Evolutionary conservation across 106 monocot species (phyloP).

Genomic region (Acorus gramineus): DNA sequence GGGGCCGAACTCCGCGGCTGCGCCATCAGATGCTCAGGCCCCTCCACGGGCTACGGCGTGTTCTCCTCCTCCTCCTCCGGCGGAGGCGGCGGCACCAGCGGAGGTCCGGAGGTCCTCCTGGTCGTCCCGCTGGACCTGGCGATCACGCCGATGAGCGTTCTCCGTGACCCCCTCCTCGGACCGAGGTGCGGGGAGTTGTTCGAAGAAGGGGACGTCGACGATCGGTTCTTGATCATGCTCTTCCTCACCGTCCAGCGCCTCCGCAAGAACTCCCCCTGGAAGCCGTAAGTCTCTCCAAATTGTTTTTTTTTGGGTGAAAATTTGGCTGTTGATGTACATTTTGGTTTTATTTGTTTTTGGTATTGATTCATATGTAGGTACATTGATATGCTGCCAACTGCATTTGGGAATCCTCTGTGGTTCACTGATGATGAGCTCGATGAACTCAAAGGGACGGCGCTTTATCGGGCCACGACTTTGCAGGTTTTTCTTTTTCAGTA

Average conservation of each 20-base stretch:
- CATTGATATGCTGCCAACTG: conserved; percentile 78
- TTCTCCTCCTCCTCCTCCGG: conserved; percentile 27
- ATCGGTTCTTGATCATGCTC: conserved; percentile 73
- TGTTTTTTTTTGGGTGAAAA: neutral
- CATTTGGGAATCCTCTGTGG: conserved; percentile 83
- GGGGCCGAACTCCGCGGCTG: conserved; percentile 61
- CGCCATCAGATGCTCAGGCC: conserved; percentile 51
- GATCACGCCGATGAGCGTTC: conserved; percentile 89
- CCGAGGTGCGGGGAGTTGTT: conserved; percentile 57
- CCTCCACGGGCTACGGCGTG: conserved; percentile 69
- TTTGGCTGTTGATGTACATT: neutral
- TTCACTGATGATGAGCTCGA: conserved; percentile 73
- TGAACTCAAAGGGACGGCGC: conserved; percentile 81
- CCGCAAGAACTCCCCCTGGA: conserved; percentile 66
- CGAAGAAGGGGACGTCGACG: conserved; percentile 71
- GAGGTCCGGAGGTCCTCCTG: conserved; percentile 59
- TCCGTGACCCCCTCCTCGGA: conserved; percentile 66
- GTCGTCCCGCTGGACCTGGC: conserved; percentile 89
- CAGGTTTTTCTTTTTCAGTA: conserved; percentile 32
- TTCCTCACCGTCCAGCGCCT: conserved; percentile 80
- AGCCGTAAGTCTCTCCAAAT: conserved; percentile 41
- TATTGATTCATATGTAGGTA: conserved; percentile 33
- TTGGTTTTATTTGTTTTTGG: neutral
- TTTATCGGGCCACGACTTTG: conserved; percentile 58
- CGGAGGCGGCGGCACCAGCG: conserved; percentile 3